Evolutionary conservation across 768 basidiomycete genomes (phyloP).

Genomic region (Exidia glandulosa): DNA sequence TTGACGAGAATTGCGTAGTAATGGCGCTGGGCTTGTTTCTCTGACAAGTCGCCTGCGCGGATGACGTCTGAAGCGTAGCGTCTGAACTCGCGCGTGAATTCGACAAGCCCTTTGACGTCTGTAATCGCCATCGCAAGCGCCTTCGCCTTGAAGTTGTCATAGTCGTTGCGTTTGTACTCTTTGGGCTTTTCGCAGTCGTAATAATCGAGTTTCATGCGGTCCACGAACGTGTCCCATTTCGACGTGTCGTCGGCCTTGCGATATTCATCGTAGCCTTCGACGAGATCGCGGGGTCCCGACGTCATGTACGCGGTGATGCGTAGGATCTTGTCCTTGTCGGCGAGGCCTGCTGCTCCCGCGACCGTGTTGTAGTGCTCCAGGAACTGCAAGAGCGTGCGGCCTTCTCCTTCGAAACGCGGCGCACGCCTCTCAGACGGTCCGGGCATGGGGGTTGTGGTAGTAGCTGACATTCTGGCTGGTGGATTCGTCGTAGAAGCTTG

Average conservation of each 20-base stretch:
- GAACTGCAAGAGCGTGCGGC: background rate
- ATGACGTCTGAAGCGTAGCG: background rate
- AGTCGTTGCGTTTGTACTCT: background rate
- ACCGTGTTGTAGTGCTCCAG: background rate
- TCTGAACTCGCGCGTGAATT: background rate
- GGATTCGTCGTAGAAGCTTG: too few relatives aligned
- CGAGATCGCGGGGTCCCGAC: background rate
- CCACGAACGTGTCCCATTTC: background rate
- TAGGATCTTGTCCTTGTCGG: background rate
- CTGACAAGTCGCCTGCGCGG: background rate
- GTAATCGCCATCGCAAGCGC: accelerated
- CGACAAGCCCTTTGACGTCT: background rate
- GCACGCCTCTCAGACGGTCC: background rate
- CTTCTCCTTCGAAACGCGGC: background rate
- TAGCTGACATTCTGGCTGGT: too few relatives aligned
- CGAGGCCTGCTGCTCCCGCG: background rate
- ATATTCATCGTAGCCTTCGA: background rate
- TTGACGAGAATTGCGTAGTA: background rate
- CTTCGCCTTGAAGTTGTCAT: background rate
- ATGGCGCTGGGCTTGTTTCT: background rate
- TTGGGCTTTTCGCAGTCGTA: background rate
- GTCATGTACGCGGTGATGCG: background rate
- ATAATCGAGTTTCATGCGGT: background rate
- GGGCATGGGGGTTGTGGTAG: too few relatives aligned
- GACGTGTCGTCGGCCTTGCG: background rate